Percentiles rank a stretch among this genome's conserved stretches.
Conservation (phyloP, 1,139 yeast genomes). For the Taphrina sp. region DNA sequence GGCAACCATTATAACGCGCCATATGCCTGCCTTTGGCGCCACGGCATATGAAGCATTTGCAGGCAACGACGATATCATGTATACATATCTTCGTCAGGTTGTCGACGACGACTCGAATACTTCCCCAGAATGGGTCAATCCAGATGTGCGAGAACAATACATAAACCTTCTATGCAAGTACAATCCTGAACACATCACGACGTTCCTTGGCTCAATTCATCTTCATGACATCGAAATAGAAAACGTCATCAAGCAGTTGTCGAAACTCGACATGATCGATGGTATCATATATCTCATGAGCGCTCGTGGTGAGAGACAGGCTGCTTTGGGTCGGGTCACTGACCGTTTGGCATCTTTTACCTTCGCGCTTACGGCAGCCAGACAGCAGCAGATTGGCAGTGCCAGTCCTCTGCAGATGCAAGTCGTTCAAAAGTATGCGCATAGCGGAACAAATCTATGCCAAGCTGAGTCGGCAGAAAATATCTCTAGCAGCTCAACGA, state of each 20-base stretch:
- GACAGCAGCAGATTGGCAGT: neutral
- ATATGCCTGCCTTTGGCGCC: constrained; percentile 41
- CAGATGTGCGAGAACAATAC: constrained; percentile 31
- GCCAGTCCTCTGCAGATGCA: neutral
- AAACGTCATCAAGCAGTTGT: constrained; percentile 36
- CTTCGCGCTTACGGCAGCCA: neutral
- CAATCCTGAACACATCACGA: constrained; percentile 34
- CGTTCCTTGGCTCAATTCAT: constrained; percentile 35
- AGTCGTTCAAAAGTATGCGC: neutral
- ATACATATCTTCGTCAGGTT: constrained; percentile 40
- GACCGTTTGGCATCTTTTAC: constrained; percentile 37
- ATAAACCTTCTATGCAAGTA: constrained; percentile 39
- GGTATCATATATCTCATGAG: constrained; percentile 37
- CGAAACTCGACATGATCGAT: constrained; percentile 37
- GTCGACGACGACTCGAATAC: constrained; percentile 31
- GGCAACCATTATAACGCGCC: constrained; percentile 40
- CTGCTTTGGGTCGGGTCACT: constrained; percentile 35
- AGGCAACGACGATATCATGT: constrained; percentile 35
- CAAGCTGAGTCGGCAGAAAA: neutral
- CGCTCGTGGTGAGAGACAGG: constrained; percentile 36
- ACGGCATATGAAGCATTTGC: constrained; percentile 32
- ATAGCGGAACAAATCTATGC: constrained; percentile 1
- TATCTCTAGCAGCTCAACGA: neutral
- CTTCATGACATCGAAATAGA: constrained; percentile 35
- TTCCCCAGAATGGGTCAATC: constrained; percentile 4